Conservation (phyloP, 1,139 yeast species). For the Lodderomyces pseudojiufengensis region DNA sequence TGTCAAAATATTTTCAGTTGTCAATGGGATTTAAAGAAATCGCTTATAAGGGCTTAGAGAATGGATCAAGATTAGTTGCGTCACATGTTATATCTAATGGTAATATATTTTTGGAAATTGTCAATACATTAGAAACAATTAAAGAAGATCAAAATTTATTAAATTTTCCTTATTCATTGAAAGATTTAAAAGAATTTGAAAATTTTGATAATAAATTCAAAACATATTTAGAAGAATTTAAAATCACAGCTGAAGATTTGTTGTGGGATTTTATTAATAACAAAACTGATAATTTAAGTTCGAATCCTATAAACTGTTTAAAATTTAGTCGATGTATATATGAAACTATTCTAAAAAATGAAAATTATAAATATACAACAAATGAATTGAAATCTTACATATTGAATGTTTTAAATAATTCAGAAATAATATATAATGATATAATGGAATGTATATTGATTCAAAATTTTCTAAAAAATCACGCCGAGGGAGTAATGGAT, state of each 20-base stretch:
- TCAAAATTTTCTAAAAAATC: conserved; percentile 46
- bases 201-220: conserved; percentile 4
- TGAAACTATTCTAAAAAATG: conserved; percentile 16
- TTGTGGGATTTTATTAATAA: conserved; percentile 19
- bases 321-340: conserved; percentile 13
- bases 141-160: conserved; percentile 18
- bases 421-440: conserved; percentile 19
- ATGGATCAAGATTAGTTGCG: conserved; percentile 53
- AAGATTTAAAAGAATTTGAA: conserved; percentile 11
- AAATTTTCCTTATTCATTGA: conserved; percentile 15
- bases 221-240: conserved; percentile 14
- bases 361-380: conserved; percentile 13
- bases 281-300: conserved; percentile 14
- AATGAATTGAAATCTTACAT: conserved; percentile 14
- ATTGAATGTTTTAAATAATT: conserved; percentile 17
- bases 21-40: conserved; percentile 61
- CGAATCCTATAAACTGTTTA: conserved; percentile 2
- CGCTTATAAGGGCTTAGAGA: conserved; percentile 67
- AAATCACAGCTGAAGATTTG: conserved; percentile 17
- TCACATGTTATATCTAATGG: conserved; percentile 64
- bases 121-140: conserved; percentile 21
- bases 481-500: conserved; percentile 78
- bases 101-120: conserved; percentile 48
- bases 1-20: conserved; percentile 51
- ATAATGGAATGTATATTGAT: conserved; percentile 25